Evolutionary conservation across 345 rosid genomes (phyloP).

Genomic region (Arabidopsis arenosa): DNA sequence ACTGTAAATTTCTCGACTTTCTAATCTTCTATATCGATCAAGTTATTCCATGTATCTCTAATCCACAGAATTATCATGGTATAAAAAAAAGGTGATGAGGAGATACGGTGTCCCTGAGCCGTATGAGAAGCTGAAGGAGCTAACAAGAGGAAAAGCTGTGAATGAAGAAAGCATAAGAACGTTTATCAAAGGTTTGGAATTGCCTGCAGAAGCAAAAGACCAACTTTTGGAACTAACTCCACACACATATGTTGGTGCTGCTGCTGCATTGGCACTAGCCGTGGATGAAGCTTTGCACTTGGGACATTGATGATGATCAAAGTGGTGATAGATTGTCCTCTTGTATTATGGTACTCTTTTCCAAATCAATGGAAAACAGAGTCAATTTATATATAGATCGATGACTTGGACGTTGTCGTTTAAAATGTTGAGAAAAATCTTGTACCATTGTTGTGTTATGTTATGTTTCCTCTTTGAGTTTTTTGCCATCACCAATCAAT

Average conservation of each 20-base stretch:
- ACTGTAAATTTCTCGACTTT: conserved; percentile 57
- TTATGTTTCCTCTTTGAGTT: not conserved
- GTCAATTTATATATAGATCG: not conserved
- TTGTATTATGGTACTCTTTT: conserved; percentile 19
- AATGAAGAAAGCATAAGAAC: conserved; percentile 71
- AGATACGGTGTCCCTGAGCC: conserved; percentile 94
- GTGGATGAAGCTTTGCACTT: conserved; percentile 50
- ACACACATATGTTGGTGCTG: conserved; percentile 79
- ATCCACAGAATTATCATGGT: not conserved
- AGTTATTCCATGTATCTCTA: not conserved
- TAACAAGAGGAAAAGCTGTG: conserved; percentile 90
- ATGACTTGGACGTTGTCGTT: not conserved
- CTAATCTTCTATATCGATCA: conserved; percentile 3
- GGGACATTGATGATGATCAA: conserved; percentile 18
- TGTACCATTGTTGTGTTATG: not conserved
- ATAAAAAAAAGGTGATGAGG: conserved; percentile 71
- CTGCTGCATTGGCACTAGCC: conserved; percentile 64
- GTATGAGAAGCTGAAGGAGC: conserved; percentile 89
- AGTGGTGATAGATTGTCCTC: not conserved
- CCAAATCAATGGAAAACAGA: not conserved
- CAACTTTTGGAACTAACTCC: conserved; percentile 74
- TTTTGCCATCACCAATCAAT: not conserved
- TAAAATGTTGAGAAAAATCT: not conserved
- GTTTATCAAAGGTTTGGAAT: conserved; percentile 68
- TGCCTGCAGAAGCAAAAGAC: conserved; percentile 72